phyloP scores from a whole-genome alignment of 805 yeast genomes.

The Cyberlindnera japonica region DNA sequence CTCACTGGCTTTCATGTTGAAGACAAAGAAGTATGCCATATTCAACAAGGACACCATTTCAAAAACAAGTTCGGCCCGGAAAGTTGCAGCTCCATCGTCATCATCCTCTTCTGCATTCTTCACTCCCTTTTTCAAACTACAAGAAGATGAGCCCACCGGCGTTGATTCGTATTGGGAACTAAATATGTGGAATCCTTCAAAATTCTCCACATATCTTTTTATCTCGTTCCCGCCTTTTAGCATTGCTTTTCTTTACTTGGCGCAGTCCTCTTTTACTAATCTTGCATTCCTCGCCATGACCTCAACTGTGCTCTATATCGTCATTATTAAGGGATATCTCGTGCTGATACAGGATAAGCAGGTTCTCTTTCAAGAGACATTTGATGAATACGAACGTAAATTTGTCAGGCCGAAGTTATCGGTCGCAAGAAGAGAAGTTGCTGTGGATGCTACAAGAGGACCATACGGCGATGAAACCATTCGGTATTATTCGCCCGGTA shows the following conservation, averaged over 20 bases:
- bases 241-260: slow-evolving; percentile 38
- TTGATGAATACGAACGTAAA: slow-evolving; percentile 61
- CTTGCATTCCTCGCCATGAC: slow-evolving; percentile 34
- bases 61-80: slow-evolving; percentile 18
- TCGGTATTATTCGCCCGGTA: slow-evolving; percentile 31
- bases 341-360: slow-evolving; percentile 54
- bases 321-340: slow-evolving; percentile 43
- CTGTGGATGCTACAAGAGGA: slow-evolving; percentile 51
- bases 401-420: slow-evolving; percentile 56
- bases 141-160: slow-evolving; percentile 11
- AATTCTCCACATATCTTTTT: slow-evolving; percentile 48
- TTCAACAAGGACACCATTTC: slow-evolving; percentile 23
- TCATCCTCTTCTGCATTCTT: not conserved
- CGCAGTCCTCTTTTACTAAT: slow-evolving; percentile 36
- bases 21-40: slow-evolving; percentile 24
- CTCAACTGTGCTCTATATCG: slow-evolving; percentile 36
- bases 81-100: slow-evolving; percentile 13
- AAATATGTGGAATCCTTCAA: slow-evolving; percentile 64
- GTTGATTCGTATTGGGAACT: slow-evolving; percentile 47
- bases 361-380: slow-evolving; percentile 53
- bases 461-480: slow-evolving; percentile 27
- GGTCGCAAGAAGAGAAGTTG: slow-evolving; percentile 52
- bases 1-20: slow-evolving; percentile 20
- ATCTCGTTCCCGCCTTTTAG: slow-evolving; percentile 59
- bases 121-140: not conserved